A percentile compares a stretch with the other conserved stretches of the same genome.
phyloP scores from a whole-genome alignment of 2,329 filamentous ascomycete species.

The Chrysoporthe cubensis region DNA sequence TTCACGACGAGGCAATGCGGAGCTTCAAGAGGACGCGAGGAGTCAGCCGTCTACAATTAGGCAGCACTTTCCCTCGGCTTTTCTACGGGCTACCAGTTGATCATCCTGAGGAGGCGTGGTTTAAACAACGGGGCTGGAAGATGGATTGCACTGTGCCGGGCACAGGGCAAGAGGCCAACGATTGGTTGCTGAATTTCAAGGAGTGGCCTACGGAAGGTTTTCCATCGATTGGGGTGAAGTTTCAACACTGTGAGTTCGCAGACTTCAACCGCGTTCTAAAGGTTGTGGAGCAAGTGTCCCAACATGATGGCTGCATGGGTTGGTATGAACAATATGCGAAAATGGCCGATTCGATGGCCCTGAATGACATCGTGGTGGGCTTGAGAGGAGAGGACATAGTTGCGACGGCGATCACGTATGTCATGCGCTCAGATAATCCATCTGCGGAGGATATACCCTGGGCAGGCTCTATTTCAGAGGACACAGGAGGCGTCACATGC shows the following conservation, averaged over 20 bases:
- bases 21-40: constrained; percentile 55
- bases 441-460: constrained; percentile 58
- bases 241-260: constrained; percentile 48
- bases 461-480: constrained; percentile 52
- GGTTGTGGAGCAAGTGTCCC: constrained; percentile 54
- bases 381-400: constrained; percentile 53
- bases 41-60: constrained; percentile 58
- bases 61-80: constrained; percentile 62
- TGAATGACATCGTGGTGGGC: constrained; percentile 59
- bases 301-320: constrained; percentile 52
- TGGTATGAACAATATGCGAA: constrained; percentile 64
- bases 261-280: constrained; percentile 54
- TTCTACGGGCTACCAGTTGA: constrained; percentile 57
- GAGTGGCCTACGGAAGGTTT: constrained; percentile 50
- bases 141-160: constrained; percentile 49
- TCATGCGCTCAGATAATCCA: constrained; percentile 49
- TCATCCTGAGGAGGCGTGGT: constrained; percentile 53
- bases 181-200: constrained; percentile 58
- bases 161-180: constrained; percentile 53
- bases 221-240: constrained; percentile 46
- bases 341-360: constrained; percentile 50
- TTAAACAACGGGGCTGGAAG: constrained; percentile 57
- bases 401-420: constrained; percentile 59
- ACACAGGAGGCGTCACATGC: constrained; percentile 63
- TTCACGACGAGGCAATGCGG: constrained; percentile 56